Conservation (phyloP, 495 filamentous ascomycete genomes). For the Cryomyces minteri region DNA sequence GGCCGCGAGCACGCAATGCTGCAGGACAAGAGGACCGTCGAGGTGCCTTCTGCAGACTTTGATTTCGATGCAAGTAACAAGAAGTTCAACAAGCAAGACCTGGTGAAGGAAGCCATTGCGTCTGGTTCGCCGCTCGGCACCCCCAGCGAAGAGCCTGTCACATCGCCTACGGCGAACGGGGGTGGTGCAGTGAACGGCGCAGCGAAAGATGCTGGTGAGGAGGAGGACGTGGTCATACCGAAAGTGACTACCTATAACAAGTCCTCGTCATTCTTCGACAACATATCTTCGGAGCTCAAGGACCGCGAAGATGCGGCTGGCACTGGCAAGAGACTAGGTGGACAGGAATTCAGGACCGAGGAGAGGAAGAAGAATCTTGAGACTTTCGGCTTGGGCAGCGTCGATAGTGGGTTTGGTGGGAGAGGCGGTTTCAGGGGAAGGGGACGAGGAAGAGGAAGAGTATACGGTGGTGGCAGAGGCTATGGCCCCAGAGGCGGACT, state of each 20-base stretch:
- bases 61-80: slow-evolving; percentile 88
- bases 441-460: slow-evolving; percentile 20
- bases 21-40: slow-evolving; percentile 24
- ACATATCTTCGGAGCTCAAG: slow-evolving; percentile 83
- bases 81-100: slow-evolving; percentile 94
- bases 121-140: slow-evolving; percentile 44
- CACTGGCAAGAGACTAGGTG: slow-evolving; percentile 42
- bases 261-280: slow-evolving; percentile 80
- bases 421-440: slow-evolving; percentile 45
- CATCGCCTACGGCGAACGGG: slow-evolving; percentile 16
- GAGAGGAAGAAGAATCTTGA: slow-evolving; percentile 93
- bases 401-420: slow-evolving; percentile 50
- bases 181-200: neutral
- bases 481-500: neutral
- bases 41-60: slow-evolving; percentile 76
- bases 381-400: slow-evolving; percentile 95
- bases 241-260: slow-evolving; percentile 55
- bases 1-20: slow-evolving; percentile 18
- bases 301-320: slow-evolving; percentile 64
- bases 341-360: slow-evolving; percentile 82
- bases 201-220: slow-evolving; percentile 11
- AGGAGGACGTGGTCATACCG: slow-evolving; percentile 23
- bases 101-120: slow-evolving; percentile 81
- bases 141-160: slow-evolving; percentile 25
- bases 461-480: neutral